Evolutionary conservation across 192 early-diverging fungal genomes (phyloP).

Genomic region (Coemansia sp.): DNA sequence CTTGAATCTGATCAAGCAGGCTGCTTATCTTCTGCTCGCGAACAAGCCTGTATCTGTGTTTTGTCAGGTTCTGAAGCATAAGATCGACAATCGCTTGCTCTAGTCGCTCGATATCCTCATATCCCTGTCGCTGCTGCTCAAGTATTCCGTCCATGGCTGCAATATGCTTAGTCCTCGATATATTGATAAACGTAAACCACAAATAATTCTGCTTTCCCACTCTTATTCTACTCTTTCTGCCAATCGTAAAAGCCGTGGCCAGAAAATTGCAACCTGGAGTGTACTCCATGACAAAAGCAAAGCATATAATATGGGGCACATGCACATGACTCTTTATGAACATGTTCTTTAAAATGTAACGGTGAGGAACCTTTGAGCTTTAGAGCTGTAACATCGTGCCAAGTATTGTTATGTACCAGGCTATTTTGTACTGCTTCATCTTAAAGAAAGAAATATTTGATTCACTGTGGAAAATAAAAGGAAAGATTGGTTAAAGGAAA

Average conservation of each 20-base stretch:
- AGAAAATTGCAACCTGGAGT: background rate
- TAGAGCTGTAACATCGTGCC: no score
- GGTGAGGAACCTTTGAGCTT: background rate
- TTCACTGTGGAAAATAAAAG: background rate
- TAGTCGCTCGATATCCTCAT: constrained; percentile 93
- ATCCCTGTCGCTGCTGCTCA: constrained; percentile 71
- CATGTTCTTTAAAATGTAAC: background rate
- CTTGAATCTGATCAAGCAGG: constrained; percentile 70
- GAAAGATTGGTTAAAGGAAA: background rate
- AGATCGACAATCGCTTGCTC: constrained; percentile 84
- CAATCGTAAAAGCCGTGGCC: no score
- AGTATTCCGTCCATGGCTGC: constrained; percentile 61
- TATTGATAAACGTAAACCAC: background rate
- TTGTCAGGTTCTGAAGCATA: constrained; percentile 72
- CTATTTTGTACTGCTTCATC: no score
- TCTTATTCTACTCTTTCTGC: no score
- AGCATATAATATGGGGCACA: background rate
- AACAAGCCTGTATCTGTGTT: constrained; percentile 78
- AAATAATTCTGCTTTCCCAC: no score
- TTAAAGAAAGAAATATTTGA: no score
- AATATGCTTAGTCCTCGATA: background rate
- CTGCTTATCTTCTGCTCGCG: constrained; percentile 78
- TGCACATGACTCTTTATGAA: background rate
- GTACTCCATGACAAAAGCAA: background rate
- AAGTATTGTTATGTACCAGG: no score